A percentile compares a stretch with the other conserved stretches of the same genome.
Conservation (phyloP, 2,329 filamentous ascomycete species). For the Ophiostoma ulmi region DNA sequence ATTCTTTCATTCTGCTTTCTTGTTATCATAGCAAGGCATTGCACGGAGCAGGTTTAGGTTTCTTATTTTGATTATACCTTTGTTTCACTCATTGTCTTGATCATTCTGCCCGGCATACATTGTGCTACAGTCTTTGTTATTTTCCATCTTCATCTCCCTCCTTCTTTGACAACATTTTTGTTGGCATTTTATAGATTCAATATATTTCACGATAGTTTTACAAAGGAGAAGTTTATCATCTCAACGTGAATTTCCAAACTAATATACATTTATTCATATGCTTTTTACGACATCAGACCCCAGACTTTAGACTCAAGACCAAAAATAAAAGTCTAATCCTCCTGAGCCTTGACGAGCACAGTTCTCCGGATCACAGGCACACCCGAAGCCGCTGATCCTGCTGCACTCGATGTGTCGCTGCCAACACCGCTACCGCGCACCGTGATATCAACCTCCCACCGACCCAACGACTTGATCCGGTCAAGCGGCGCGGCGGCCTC, state of each 20-base stretch:
- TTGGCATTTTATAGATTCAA: neutral
- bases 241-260: neutral
- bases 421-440: slow-evolving; percentile 28
- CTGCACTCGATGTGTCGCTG: neutral
- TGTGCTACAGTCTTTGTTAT: neutral
- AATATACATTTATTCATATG: neutral
- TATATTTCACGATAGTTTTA: neutral
- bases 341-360: slow-evolving; percentile 35
- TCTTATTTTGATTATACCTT: neutral
- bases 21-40: slow-evolving; percentile 4
- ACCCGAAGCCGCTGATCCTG: neutral
- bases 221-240: neutral
- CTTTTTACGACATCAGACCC: neutral
- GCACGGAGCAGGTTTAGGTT: slow-evolving; percentile 7
- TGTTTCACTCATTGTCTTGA: neutral
- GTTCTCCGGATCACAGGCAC: slow-evolving; percentile 26
- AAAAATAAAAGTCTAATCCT: slow-evolving; percentile 14
- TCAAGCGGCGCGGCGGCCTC: slow-evolving; percentile 33
- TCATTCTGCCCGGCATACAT: neutral
- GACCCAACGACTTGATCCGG: slow-evolving; percentile 40
- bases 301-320: neutral
- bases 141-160: neutral
- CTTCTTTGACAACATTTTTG: neutral
- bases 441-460: slow-evolving; percentile 38
- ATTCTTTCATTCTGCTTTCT: neutral